Conservation (phyloP, 352 stramenopile species). For the Globisporangium iwayamae region DNA sequence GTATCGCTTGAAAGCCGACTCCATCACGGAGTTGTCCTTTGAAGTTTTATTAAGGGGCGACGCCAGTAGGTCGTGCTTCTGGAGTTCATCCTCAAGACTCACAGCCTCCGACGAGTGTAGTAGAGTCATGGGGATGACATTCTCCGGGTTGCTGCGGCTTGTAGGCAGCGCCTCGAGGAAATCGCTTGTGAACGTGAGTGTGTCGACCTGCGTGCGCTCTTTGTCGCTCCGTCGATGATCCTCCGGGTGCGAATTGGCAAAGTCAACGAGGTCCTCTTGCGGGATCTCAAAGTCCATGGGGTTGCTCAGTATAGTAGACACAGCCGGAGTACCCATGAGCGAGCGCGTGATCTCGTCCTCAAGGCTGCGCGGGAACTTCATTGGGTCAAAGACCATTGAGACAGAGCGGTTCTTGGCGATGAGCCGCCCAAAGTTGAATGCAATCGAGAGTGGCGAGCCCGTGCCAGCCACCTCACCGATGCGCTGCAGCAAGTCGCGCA, state of each 20-base stretch:
- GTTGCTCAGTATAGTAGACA: conserved; percentile 36
- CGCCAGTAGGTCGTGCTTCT: conserved; percentile 36
- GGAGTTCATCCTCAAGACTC: conserved; percentile 53
- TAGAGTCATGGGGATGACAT: conserved; percentile 28
- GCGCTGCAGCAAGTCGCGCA: conserved; percentile 71
- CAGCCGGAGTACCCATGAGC: conserved; percentile 40
- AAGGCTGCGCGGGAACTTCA: conserved; percentile 51
- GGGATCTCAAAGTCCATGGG: conserved; percentile 58
- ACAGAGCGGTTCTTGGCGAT: conserved; percentile 76
- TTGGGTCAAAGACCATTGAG: conserved; percentile 66
- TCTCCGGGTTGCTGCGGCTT: conserved; percentile 49
- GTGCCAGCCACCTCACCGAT: conserved; percentile 60
- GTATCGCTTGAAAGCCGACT: conserved; percentile 58
- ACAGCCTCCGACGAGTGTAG: conserved; percentile 3
- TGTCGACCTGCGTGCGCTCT: conserved; percentile 14
- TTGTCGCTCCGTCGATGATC: conserved; percentile 13
- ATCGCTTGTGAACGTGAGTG: conserved; percentile 33
- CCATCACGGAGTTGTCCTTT: conserved; percentile 38
- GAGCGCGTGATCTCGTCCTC: conserved; percentile 60
- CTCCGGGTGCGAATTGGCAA: conserved; percentile 26
- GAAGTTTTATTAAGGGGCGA: conserved; percentile 26
- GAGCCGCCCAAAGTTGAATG: conserved; percentile 62
- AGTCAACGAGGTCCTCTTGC: conserved; percentile 28
- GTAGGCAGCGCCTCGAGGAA: conserved; percentile 37
- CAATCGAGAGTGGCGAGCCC: conserved; percentile 52